Evolutionary conservation across 176 grass and related monocot genomes (phyloP), one percentile per base, ranked within the genome.

Genomic region (Lolium rigidum): DNA sequence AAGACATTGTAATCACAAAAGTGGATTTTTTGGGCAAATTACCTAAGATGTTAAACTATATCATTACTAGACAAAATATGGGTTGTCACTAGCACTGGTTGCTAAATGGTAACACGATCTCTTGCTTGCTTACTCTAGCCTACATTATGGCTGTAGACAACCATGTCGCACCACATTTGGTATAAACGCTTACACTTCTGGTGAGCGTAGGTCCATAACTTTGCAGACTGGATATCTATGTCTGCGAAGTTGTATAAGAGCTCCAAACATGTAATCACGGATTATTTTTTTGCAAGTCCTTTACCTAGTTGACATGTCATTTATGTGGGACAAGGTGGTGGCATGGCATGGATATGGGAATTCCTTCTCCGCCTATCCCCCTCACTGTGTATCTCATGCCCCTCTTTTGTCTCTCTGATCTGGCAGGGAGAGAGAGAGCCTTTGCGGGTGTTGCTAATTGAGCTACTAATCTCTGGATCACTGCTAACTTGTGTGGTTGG

Each of bases 191-290:
- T 73, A 82, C 66, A 55, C 11, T 75, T 76, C 47, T 54, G 65
- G 11, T 43, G 37, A 8, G 35, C 48, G 22, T 86, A 62, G 58
- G 39, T n/a, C 54, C 17, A 31, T 17, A 48, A 86, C 57, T 50
- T 37, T 73, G 48, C 12, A 86, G 72, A 86, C 8, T 61, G 52
- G 39, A 82, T 37, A 66, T 20, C 3, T 39, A 74, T 78, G 12
- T 66, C 44, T 44, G 51, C 4, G 24, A 77, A 76, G 25, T 55
- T 67, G 31, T 66, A 43, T 4, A 55, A 0, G 14, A 55, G 5
- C 43, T 68, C 43, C 6, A 39, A 59, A 44, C 49, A 69, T 21
- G 3, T 28, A 51, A 16, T 44, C 46, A 28, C 50, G 13, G 22
- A 75, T 47, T 74, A 20, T 74, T 48, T 22, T 73, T 74, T 28